Base-by-base conservation (phyloP, 139 green algal species). In the Micractinium sp. region DNA sequence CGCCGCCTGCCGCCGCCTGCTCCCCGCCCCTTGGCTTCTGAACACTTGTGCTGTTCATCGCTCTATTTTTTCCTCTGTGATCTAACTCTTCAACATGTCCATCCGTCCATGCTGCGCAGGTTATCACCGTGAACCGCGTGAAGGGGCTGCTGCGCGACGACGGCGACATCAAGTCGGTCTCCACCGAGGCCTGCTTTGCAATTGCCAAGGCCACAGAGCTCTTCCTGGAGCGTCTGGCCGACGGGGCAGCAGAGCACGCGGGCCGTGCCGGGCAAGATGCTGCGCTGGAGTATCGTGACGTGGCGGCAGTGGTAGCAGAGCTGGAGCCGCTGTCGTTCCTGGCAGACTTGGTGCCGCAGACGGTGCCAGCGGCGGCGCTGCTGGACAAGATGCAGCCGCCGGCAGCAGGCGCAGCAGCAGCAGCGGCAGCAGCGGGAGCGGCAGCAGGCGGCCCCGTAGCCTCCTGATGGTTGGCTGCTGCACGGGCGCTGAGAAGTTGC, bases 121-220 rank as follows among this genome's bases (percentile, higher is more conserved):
- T 82, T 0, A 53, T 91, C 53, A 82, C 61, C 16, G 53, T 75
- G 14, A 87, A 81, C 60, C 71, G 89, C 33, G 56, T 91, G 3
- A 91, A 91, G 60, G 77, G 29, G 9, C 38, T 91, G 56, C 14
- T 91, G 53, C 85, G 88, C 31, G 81, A 91, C 25, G 83, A 91
- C 16, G 12, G 60, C 18, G 83, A 89, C 36, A 56, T 91, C 38
- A 89, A 89, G 25, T 85, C 89, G 19, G 80, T 91, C 36, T 91
- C 89, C 35, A 87, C 83, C 33, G 89, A 91, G 56, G 89, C 89
- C 36, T 91, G 89, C 82, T 91, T 89, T 56, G 89, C 89, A 2
- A 33, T 91, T 20, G 89, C 83, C 56, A 90, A 90, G 61, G 89
- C 82, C 53, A 86, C 89, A 9, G 85, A 88, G 84, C 38, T 88